These are phyloP conservation scores for Penicillium sp. DNA, from an alignment of 2,329 filamentous ascomycete species.

Conservation along the genomic window DNA sequence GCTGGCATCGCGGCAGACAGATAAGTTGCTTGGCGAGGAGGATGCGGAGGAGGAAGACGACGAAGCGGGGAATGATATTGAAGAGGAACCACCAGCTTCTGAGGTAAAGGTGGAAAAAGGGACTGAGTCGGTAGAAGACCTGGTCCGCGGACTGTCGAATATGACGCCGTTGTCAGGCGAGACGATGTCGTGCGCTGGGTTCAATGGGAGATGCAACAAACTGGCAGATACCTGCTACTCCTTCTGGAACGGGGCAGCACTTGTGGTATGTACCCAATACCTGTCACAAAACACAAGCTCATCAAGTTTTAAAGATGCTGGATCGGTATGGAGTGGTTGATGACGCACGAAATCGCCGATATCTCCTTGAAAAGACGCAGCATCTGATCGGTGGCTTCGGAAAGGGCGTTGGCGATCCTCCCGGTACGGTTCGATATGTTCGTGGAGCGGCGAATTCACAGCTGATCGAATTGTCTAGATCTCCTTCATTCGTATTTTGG, in stretches of 20 bases:
- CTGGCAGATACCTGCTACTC: conserved; percentile 92
- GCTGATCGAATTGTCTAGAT: conserved; percentile 47
- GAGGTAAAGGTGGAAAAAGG: conserved; percentile 6
- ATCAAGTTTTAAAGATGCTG: conserved; percentile 53
- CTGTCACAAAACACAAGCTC: conserved; percentile 1
- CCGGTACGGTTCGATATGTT: conserved; percentile 52
- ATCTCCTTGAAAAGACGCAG: conserved; percentile 82
- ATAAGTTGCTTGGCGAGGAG: conserved; percentile 47
- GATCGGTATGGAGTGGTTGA: conserved; percentile 61
- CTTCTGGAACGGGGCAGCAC: conserved; percentile 81
- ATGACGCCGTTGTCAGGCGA: conserved; percentile 25
- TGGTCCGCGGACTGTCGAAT: conserved; percentile 30
- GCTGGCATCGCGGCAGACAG: conserved; percentile 66
- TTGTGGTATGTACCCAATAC: conserved; percentile 41
- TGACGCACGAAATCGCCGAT: conserved; percentile 64
- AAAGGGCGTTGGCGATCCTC: conserved; percentile 68
- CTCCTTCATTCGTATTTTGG: conserved; percentile 90
- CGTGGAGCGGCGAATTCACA: background rate
- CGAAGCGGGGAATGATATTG: conserved; percentile 26
- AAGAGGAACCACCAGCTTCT: conserved; percentile 8
- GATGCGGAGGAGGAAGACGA: conserved; percentile 27
- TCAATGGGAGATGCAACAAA: conserved; percentile 91
- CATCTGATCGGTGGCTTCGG: conserved; percentile 81
- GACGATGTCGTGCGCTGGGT: conserved; percentile 63
- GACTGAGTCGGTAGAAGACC: conserved; percentile 25